Evolutionary conservation across 768 basidiomycete species (phyloP).

Genomic region (Baorangia bicolor): DNA sequence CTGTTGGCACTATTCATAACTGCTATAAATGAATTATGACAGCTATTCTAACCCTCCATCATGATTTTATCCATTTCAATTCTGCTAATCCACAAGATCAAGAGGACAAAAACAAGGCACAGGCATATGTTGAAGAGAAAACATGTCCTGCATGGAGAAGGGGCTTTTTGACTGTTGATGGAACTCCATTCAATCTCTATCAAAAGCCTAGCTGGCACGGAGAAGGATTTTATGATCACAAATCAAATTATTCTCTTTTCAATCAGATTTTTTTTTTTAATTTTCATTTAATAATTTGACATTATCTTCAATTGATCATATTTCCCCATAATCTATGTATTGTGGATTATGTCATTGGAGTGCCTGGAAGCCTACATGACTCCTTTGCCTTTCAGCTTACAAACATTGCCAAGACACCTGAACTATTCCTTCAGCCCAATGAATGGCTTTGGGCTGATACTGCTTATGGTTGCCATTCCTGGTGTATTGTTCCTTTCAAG

Average conservation of each 20-base stretch:
- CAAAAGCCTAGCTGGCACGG: conserved; percentile 15
- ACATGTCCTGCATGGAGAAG: neutral
- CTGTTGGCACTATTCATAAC: neutral
- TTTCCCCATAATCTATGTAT: conserved; percentile 8
- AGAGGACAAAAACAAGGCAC: neutral
- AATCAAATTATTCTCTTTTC: conserved; percentile 9
- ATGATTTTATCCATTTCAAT: conserved; percentile 3
- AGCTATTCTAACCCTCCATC: conserved; percentile 9
- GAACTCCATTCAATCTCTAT: conserved; percentile 13
- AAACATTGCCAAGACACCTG: neutral
- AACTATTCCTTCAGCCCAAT: neutral
- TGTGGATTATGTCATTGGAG: conserved; percentile 8
- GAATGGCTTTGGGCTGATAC: conserved; percentile 16
- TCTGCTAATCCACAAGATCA: neutral
- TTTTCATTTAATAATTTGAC: neutral
- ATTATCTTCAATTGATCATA: neutral
- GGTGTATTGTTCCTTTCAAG: conserved; percentile 29
- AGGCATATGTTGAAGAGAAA: neutral
- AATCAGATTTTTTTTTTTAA: neutral
- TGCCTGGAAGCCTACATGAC: conserved; percentile 12
- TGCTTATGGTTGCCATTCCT: conserved; percentile 7
- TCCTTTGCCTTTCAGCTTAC: neutral
- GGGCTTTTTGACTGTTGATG: conserved; percentile 10
- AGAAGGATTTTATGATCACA: conserved; percentile 6
- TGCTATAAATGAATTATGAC: too few species aligned